Evolutionary conservation across 176 grass and related monocot genomes (phyloP).

Genomic region (Otatea glauca): DNA sequence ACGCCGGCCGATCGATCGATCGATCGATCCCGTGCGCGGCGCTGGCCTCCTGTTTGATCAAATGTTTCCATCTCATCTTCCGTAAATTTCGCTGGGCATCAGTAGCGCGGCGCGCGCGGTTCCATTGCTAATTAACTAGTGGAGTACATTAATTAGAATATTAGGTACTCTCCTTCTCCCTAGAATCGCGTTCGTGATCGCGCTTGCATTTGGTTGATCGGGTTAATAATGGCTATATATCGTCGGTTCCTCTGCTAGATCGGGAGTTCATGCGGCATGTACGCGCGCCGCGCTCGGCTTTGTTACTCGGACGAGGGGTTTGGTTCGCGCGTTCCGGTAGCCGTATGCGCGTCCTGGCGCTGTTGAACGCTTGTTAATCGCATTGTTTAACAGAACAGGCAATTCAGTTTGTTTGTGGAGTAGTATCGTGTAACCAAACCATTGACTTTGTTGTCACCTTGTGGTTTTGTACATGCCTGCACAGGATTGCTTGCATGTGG

Average conservation of each 20-base stretch:
- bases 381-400: not conserved
- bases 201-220: not conserved
- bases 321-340: not conserved
- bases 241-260: not conserved
- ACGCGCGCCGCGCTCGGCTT: not conserved
- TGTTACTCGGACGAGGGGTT: not conserved
- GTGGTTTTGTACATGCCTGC: not conserved
- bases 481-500: not conserved
- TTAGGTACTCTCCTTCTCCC: not conserved
- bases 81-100: not conserved
- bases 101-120: not conserved
- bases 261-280: not conserved
- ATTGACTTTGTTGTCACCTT: not conserved
- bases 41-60: slow-evolving; percentile 38
- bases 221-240: not conserved
- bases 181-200: not conserved
- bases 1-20: not conserved
- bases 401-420: not conserved
- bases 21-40: not conserved
- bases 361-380: not conserved
- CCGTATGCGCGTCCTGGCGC: not conserved
- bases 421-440: not conserved
- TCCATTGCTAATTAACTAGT: not conserved
- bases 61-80: not conserved
- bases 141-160: not conserved